Base-by-base conservation (phyloP, 768 basidiomycete species). In the Auricularia sp. region DNA sequence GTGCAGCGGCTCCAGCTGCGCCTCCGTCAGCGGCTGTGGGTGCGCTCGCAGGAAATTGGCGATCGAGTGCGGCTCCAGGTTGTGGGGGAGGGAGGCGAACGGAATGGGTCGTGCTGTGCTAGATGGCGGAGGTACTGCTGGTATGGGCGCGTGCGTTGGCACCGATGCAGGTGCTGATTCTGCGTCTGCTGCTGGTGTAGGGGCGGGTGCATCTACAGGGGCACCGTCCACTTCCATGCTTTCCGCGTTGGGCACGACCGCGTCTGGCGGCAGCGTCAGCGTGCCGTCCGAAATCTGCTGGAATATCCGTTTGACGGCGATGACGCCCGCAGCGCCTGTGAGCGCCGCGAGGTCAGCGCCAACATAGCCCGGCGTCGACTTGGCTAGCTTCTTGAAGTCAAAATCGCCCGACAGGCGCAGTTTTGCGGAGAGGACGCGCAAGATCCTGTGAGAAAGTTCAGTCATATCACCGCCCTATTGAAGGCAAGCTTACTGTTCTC, bases 221-320 rank as follows among this genome's bases (percentile, higher is more conserved):
- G 29, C 53, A 6, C 70, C 64, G 61, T 83, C 82, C 42, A 82
- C 72, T 39, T 70, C 70, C 84, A 84, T 85, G 36, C 75, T 66
- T 2, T 74, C 71, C 63, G 79, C 77, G 65, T 75, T 72, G 11
- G 74, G 73, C 8, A 29, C 29, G 29, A 29, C 2, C 29, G 68
- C 71, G 3, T 72, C 64, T 16, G 73, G 65, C 0, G 87, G 83
- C 33, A 90, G 78, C 18, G 81, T 74, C 0, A 90, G 73, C 0
- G 82, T 82, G 10, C 85, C 87, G 16, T 87, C 85, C 0, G 88
- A 87, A 8, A 93, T 73, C 59, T 77, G 75, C 67, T 88, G 84
- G 75, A 98, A 98, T 71, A 98, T 97, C 33, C 97, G 84, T 74
- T 98, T 98, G 36, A 98, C 95, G 0, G 97, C 95, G 61, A 93